Evolutionary conservation across 805 yeast genomes (phyloP).

Genomic region (Pichia thaimueangensis): DNA sequence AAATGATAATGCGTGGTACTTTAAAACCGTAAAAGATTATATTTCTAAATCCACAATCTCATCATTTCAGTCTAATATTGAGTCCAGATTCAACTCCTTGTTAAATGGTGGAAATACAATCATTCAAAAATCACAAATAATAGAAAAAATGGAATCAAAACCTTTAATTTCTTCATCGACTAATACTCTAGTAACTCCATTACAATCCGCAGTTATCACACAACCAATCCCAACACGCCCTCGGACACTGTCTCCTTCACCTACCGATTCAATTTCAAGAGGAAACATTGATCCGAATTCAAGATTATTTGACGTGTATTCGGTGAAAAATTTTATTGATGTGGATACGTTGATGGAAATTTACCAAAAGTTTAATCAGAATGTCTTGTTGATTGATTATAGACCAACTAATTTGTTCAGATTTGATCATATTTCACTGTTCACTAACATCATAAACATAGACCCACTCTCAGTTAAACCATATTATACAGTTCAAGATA

Average conservation of each 20-base stretch:
- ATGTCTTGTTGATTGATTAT: constrained; percentile 63
- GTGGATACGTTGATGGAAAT: constrained; percentile 17
- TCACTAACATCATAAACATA: constrained; percentile 57
- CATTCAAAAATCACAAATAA: constrained; percentile 7
- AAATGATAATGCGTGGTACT: constrained; percentile 1
- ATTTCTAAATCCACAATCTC: constrained; percentile 2
- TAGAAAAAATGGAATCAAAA: constrained; percentile 3
- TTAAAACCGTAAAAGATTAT: constrained; percentile 6
- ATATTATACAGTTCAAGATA: constrained; percentile 51
- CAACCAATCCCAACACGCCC: constrained; percentile 1
- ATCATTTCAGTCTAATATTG: constrained; percentile 6
- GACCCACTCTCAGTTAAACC: constrained; percentile 60
- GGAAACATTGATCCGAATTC: background rate
- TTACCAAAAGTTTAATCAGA: constrained; percentile 25
- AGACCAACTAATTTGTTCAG: constrained; percentile 57
- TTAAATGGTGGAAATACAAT: constrained; percentile 8
- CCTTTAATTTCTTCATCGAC: background rate
- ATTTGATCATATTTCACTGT: constrained; percentile 51
- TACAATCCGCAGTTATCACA: background rate
- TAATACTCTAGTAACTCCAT: background rate
- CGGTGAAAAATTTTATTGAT: constrained; percentile 1
- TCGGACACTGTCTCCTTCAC: constrained; percentile 1
- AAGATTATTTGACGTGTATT: constrained; percentile 1
- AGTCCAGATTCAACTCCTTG: constrained; percentile 7
- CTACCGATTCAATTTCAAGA: too few species aligned